Evolutionary conservation across 2,329 filamentous ascomycete genomes (phyloP), one percentile per base, ranked within the genome.

Genomic region (Arthrinium phaeospermum): DNA sequence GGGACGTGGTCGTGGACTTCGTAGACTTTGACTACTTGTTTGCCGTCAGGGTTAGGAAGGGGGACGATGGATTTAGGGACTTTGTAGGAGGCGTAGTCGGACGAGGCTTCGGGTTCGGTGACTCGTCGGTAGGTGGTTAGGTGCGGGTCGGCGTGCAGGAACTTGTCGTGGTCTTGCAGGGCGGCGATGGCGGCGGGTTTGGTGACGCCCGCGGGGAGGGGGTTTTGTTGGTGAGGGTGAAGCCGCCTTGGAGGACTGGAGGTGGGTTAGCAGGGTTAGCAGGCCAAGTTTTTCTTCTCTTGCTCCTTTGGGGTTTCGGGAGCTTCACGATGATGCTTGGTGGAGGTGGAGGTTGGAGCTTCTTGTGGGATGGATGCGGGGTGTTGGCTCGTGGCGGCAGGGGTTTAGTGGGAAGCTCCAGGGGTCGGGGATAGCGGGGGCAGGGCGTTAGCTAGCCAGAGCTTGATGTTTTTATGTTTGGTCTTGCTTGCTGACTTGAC

Each of bases 121-220:
- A 68, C 41, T 1, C 14, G 41, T 13, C 19, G 14, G 67, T 46
- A 47, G 12, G 76, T 76, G 14, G 78, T 75, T 76, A 83, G 86
- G 80, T 88, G 86, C 68, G 88, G 88, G 74, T 89, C 85, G 80
- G 86, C 88, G 57, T 81, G 74, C 67, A 90, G 82, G 79, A 89
- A 87, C 80, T 86, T 86, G 46, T 81, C 82, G 75, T 88, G 86
- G 75, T 88, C 84, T 37, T 88, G 87, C 44, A 90, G 85, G 70
- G 84, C 81, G 41, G 82, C 78, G 45, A 89, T 73, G 69, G 78
- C 79, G 41, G 74, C 73, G 57, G 75, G 75, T 14, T 73, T 75
- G 45, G 69, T 72, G 67, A 75, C 75, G 41, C n/a, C 49, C 34
- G 74, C 37, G 34, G 87, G 86, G 71, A 89, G 79, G 70, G 75